A percentile compares a stretch with the other conserved stretches of the same genome.
These are phyloP conservation scores for Vicia villosa DNA, from an alignment of 306 rosid genomes.

Conservation along the genomic window DNA sequence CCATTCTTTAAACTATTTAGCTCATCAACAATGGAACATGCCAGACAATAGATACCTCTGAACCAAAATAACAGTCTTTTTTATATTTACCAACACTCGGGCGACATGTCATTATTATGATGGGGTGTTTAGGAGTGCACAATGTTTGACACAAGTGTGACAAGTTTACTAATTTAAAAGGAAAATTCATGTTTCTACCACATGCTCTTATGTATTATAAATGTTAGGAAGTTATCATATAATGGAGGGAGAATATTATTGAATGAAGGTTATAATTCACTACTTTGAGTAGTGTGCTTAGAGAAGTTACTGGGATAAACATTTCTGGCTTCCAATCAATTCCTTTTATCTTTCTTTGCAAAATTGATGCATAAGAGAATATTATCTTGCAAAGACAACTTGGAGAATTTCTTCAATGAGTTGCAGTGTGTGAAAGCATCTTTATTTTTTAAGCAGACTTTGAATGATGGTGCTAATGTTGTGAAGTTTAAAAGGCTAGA, in stretches of 20 bases:
- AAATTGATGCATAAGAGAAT: slow-evolving; percentile 21
- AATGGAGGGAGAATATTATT: neutral
- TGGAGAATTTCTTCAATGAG: neutral
- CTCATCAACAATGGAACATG: neutral
- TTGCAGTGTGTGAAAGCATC: slow-evolving; percentile 28
- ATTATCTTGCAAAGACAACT: neutral
- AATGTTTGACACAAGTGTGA: neutral
- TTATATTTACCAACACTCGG: no score
- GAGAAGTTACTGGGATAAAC: slow-evolving; percentile 42
- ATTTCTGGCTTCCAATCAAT: slow-evolving; percentile 37
- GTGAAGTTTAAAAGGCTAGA: no score
- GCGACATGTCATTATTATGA: neutral
- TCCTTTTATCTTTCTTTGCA: slow-evolving; percentile 35
- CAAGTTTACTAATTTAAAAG: neutral
- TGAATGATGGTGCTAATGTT: neutral
- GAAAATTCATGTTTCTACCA: neutral
- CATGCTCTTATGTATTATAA: no score
- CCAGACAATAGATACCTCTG: neutral
- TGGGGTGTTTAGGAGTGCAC: slow-evolving; percentile 9
- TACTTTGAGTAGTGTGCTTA: slow-evolving; percentile 20
- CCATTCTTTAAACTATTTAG: neutral
- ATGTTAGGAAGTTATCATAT: slow-evolving; percentile 43
- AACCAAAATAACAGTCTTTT: neutral
- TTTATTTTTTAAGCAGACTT: no score
- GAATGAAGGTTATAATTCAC: neutral